Evolutionary conservation across 495 filamentous ascomycete genomes (phyloP).

Genomic region (Jackrogersella multiformis): DNA sequence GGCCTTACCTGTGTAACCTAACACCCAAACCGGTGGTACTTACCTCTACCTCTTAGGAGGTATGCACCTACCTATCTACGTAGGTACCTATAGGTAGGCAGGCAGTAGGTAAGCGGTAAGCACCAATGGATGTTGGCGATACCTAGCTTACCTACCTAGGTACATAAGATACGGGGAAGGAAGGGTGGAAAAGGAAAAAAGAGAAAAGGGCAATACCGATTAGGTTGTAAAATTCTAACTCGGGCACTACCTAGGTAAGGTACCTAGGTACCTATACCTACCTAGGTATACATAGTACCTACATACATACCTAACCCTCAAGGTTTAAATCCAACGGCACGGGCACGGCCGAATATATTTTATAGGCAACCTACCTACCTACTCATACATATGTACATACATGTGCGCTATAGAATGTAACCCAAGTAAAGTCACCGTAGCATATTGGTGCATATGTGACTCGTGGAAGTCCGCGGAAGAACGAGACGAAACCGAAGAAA

Average conservation of each 20-base stretch:
- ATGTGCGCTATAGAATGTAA: constrained; percentile 25
- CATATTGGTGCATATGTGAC: constrained; percentile 25
- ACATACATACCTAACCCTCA: constrained; percentile 22
- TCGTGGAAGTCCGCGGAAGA: constrained; percentile 31
- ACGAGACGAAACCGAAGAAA: constrained; percentile 1
- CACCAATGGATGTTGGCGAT: no score
- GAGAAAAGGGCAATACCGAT: not conserved
- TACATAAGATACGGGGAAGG: no score
- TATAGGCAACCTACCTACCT: not conserved
- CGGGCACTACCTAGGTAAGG: not conserved
- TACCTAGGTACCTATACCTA: not conserved
- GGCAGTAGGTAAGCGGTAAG: no score
- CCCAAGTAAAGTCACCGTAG: constrained; percentile 16
- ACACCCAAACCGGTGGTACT: constrained; percentile 13
- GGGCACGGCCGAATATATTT: constrained; percentile 35
- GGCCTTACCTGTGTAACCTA: constrained; percentile 36
- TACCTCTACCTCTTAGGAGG: constrained; percentile 7
- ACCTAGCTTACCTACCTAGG: no score
- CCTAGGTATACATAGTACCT: no score
- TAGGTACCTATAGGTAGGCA: no score
- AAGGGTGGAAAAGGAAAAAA: not conserved
- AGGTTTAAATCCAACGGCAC: constrained; percentile 44
- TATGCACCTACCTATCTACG: constrained; percentile 21
- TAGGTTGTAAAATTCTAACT: not conserved
- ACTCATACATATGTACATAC: constrained; percentile 8